These are phyloP conservation scores for Solanum etuberosum DNA, from an alignment of 257 asterid genomes.

Conservation along the genomic window DNA sequence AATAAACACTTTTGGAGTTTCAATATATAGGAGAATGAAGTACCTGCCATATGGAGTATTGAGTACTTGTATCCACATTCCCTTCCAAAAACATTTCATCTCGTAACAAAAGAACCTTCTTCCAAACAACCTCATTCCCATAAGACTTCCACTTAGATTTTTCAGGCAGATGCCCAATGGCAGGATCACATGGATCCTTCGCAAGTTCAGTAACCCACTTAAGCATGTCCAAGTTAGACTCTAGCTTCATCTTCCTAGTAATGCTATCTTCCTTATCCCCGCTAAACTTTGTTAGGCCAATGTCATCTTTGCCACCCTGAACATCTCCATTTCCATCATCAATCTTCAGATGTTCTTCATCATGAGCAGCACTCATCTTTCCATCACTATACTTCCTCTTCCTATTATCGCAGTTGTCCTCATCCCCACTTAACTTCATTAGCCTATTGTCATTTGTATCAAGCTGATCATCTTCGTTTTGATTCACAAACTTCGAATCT, in stretches of 20 bases:
- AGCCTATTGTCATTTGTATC: constrained; percentile 5
- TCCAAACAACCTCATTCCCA: constrained; percentile 52
- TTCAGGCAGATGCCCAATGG: constrained; percentile 39
- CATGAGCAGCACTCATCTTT: neutral
- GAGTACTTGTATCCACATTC: constrained; percentile 33
- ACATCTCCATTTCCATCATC: neutral
- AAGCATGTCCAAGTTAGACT: constrained; percentile 25
- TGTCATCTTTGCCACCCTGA: constrained; percentile 7
- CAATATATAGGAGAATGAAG: neutral
- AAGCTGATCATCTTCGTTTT: neutral
- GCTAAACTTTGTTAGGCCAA: neutral
- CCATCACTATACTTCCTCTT: neutral
- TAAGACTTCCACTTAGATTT: constrained; percentile 58
- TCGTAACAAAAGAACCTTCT: constrained; percentile 56
- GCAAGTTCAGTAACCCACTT: constrained; percentile 56
- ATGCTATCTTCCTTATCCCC: constrained; percentile 6
- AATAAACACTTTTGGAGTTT: neutral
- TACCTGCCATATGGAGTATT: constrained; percentile 43
- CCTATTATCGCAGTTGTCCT: constrained; percentile 6
- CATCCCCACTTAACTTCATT: neutral
- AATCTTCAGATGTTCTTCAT: neutral
- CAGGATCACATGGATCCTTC: constrained; percentile 49
- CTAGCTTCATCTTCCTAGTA: constrained; percentile 50
- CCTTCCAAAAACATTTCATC: constrained; percentile 34
- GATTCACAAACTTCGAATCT: neutral